These are phyloP conservation scores for Solanum hybrid DNA, from an alignment of 305 asterid species.

Conservation along the genomic window DNA sequence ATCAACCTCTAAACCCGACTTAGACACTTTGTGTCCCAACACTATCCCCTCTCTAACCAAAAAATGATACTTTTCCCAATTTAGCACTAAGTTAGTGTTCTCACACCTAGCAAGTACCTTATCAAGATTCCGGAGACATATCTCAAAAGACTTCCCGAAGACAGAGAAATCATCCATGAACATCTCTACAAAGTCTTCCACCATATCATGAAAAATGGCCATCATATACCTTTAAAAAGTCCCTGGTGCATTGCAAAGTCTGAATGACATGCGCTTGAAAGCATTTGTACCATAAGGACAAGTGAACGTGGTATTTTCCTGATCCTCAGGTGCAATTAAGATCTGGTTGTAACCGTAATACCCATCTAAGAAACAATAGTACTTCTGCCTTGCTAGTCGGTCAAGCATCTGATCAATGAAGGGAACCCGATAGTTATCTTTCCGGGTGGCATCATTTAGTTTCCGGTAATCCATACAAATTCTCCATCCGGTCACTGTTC, in stretches of 20 bases:
- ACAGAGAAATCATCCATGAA: background rate
- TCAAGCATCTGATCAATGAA: background rate
- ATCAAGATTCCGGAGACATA: too few species aligned
- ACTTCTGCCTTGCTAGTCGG: background rate
- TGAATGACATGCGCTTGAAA: background rate
- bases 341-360: background rate
- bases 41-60: too few species aligned
- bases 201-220: background rate
- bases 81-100: too few species aligned
- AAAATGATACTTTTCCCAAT: too few species aligned
- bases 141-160: too few species aligned
- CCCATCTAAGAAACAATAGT: background rate
- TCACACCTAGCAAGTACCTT: too few species aligned
- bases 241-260: background rate
- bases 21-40: too few species aligned
- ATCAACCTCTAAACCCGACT: too few species aligned
- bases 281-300: background rate
- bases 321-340: background rate
- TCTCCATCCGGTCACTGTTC: background rate
- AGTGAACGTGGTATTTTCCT: background rate
- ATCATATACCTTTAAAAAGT: background rate
- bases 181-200: background rate
- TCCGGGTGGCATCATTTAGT: too few species aligned
- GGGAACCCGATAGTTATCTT: too few species aligned
- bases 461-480: background rate